Evolutionary conservation across 169 alveolate genomes (phyloP), one percentile per base, ranked within the genome.

Genomic region (Nephromyces sp.): DNA sequence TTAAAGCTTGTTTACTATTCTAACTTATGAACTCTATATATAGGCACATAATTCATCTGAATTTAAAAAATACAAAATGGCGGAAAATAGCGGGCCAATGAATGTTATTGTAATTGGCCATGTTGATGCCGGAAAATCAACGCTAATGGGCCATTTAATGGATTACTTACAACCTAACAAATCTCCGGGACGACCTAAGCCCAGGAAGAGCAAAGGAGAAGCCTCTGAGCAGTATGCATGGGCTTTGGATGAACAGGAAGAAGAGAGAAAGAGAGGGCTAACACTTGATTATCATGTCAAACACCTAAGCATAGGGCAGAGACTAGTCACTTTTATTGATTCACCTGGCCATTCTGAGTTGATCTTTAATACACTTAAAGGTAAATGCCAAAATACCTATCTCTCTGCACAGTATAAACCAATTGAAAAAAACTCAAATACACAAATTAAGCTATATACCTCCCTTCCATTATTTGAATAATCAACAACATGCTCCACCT

Each of bases 341-440:
- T 96, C 98, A 0, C 98, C 98, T 15, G 98, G 98, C 15, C 98
- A 95, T 79, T 79, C 89, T 33, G 96, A 93, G 53, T 92, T 90
- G 76, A 93, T 93, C 32, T 96, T 97, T 24, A 92, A 88, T 78
- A 90, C 91, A 94, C 90, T 93, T 73, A 85, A 86, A 73, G 95
- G 96, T 72, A 63, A 6, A 34, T 65, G 82, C 73, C 74, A 22
- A 29, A 66, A 22, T 3, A n/a, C n/a, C n/a, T n/a, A n/a, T n/a
- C n/a, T n/a, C n/a, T n/a, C n/a, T n/a, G n/a, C n/a, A n/a, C n/a
- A n/a, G n/a, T n/a, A n/a, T n/a, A n/a, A n/a, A n/a, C n/a, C n/a
- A n/a, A n/a, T n/a, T n/a, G n/a, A n/a, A n/a, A n/a, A n/a, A n/a
- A n/a, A n/a, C n/a, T n/a, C n/a, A n/a, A n/a, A n/a, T n/a, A n/a